Evolutionary conservation across 345 rosid species (phyloP), one percentile per base, ranked within the genome.

Genomic region (Acer saccharum): DNA sequence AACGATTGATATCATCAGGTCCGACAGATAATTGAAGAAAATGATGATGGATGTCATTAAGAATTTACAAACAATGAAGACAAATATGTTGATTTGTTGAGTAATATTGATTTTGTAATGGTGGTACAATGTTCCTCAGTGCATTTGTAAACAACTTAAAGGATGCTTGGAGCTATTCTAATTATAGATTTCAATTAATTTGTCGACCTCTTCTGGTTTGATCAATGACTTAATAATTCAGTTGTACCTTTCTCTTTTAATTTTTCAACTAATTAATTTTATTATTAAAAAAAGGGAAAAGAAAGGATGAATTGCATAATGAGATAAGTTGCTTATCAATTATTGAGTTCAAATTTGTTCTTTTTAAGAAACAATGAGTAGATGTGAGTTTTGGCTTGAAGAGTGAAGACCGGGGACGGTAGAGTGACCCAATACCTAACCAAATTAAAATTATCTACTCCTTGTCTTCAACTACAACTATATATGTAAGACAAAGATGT

Each of bases 361-460:
- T 58, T 20, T 11, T 50, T 14, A 6, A 7, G 3, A 18, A n/a
- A 23, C 63, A 18, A 58, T n/a, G 10, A 21, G 65, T 54, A 17
- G n/a, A 54, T 1, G 7, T 4, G 5, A 7, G 46, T 35, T 35
- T 65, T 16, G 46, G 43, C 11, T 41, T 65, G 21, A 7, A 35
- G n/a, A 52, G n/a, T 65, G 21, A 17, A 35, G 20, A 54, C n/a
- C 4, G 20, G 1, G 1, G n/a, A 54, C n/a, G 58, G 7, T n/a
- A 65, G 46, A 65, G 71, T 68, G 72, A 68, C 57, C 71, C 72
- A 3, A 6, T 21, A 68, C 72, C 72, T 46, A 68, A 43, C 20
- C 32, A 43, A 68, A 4, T 35, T 35, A 41, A 67, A 25, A 10
- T 41, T 0, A 21, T 64, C 29, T 1, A 21, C 29, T 64, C 17